Evolutionary conservation across 768 basidiomycete genomes (phyloP), one percentile per base, ranked within the genome.

Genomic region (Termitomyces sp.): DNA sequence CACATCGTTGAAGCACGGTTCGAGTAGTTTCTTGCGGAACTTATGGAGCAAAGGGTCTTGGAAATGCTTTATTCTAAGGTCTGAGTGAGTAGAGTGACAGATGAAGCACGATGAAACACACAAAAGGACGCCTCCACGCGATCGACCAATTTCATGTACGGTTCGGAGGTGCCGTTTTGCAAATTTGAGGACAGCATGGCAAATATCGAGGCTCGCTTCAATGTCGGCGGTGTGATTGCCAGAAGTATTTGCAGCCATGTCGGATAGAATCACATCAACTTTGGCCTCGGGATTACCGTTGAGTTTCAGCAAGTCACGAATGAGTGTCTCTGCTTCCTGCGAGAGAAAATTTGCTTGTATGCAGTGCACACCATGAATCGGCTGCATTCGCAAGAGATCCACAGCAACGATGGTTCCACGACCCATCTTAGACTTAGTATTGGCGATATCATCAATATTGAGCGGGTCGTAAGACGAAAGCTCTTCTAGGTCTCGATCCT

Each of bases 221-320:
- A 81, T 79, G 70, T 98, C 95, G 51, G 78, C 77, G 0, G 72
- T 70, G 18, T 77, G 69, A 59, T 88, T 85, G 5, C 96, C 95
- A 2, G 87, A 82, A 58, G 84, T 76, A 68, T 94, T 94, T 20
- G 85, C 85, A 18, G 94, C 91, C 88, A 98, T 94, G 66, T 97
- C 95, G 8, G 88, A 92, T 4, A 97, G 76, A 26, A 97, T 81
- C 18, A 95, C 74, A 67, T 98, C 93, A 7, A 85, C 88, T 69
- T 79, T 81, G 18, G 70, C 71, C 2, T 69, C 67, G 0, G 65
- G 58, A 56, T 71, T 70, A 38, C 62, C 63, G 18, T 65, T 67
- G 9, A 54, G 55, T 22, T 60, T 59, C 33, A 77, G 62, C n/a
- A 74, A 55, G 10, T 67, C 63, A n/a, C 70, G 70, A 28, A 94